Conservation (phyloP, 192 early-diverging fungal genomes). For the Backusella psychrophila region DNA sequence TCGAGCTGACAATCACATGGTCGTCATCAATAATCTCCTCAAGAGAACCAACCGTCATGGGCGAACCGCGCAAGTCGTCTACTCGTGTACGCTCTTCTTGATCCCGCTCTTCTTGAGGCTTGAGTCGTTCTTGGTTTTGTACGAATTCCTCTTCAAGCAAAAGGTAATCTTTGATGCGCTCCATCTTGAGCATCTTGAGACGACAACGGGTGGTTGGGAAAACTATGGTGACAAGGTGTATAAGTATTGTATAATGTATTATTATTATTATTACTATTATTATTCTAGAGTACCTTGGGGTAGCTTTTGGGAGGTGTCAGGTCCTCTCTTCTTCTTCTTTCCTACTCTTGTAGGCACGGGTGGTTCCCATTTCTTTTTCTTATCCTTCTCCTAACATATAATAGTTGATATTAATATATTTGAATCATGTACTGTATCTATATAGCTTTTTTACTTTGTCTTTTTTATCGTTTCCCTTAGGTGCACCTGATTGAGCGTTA, state of each 20-base stretch:
- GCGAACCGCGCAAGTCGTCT: constrained; percentile 94
- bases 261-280: not conserved
- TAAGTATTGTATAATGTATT: not conserved
- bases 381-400: constrained; percentile 57
- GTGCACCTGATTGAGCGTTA: constrained; percentile 81
- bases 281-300: constrained; percentile 67
- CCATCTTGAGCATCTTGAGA: constrained; percentile 95
- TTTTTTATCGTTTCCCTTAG: constrained; percentile 63
- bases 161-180: constrained; percentile 98
- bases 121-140: constrained; percentile 96
- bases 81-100: constrained; percentile 93
- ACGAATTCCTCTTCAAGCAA: constrained; percentile 99
- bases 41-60: constrained; percentile 94
- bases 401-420: too few species aligned
- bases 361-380: constrained; percentile 96
- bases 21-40: constrained; percentile 99
- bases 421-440: not conserved
- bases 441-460: constrained; percentile 38
- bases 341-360: constrained; percentile 98
- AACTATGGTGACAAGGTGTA: constrained; percentile 50
- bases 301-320: constrained; percentile 87
- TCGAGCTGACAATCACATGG: constrained; percentile 95
- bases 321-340: constrained; percentile 96
- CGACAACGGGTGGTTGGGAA: constrained; percentile 96
- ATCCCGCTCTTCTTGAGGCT: constrained; percentile 94